Conservation (phyloP, 441 rosid species). For the Raphanus hybrid region DNA sequence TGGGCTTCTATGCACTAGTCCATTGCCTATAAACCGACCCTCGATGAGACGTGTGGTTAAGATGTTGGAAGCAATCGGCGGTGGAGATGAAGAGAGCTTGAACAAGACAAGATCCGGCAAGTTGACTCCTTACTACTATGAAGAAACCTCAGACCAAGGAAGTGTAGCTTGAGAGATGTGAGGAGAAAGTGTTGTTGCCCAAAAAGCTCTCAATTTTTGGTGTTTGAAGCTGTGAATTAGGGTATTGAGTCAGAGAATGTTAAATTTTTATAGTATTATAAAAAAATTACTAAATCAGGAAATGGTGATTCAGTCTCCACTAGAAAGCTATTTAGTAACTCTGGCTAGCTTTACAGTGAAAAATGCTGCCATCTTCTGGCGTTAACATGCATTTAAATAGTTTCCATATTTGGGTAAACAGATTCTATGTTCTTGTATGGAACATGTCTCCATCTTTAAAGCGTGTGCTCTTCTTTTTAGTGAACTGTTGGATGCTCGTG, state of each 20-base stretch:
- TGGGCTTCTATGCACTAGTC: slow-evolving; percentile 85
- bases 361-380: background rate
- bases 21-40: slow-evolving; percentile 91
- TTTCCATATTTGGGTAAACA: slow-evolving; percentile 29
- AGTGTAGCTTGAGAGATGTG: slow-evolving; percentile 59
- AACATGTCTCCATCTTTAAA: slow-evolving; percentile 30
- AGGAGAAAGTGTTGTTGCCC: slow-evolving; percentile 6
- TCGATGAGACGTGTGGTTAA: slow-evolving; percentile 95
- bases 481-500: slow-evolving; percentile 28
- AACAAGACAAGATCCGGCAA: slow-evolving; percentile 54
- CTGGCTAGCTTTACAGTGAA: slow-evolving; percentile 10
- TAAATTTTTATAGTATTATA: background rate
- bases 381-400: slow-evolving; percentile 35
- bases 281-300: slow-evolving; percentile 3
- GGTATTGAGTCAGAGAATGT: slow-evolving; percentile 29
- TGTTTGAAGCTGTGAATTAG: slow-evolving; percentile 36
- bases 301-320: background rate
- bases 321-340: slow-evolving; percentile 1
- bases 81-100: slow-evolving; percentile 42
- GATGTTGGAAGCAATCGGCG: slow-evolving; percentile 74
- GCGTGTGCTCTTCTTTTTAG: slow-evolving; percentile 31
- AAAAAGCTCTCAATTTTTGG: slow-evolving; percentile 34
- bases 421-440: slow-evolving; percentile 18
- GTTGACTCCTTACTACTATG: slow-evolving; percentile 79
- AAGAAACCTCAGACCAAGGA: slow-evolving; percentile 76